These are phyloP conservation scores for Streptanthus diversifolius DNA, from an alignment of 345 rosid genomes.

Conservation along the genomic window DNA sequence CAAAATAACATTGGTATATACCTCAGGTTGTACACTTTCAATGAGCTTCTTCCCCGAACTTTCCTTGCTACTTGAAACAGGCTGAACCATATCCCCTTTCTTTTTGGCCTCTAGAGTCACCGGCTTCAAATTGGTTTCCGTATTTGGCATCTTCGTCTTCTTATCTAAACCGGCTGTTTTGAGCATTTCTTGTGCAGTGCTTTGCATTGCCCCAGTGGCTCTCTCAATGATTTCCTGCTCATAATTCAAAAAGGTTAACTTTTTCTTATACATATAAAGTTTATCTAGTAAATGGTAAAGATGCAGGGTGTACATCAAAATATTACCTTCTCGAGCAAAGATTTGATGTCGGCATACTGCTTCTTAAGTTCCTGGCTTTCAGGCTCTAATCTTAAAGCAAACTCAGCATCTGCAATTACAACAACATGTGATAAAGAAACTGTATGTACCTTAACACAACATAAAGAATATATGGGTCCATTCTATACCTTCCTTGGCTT, in stretches of 20 bases:
- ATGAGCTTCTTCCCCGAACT: slow-evolving; percentile 35
- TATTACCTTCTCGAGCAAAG: slow-evolving; percentile 65
- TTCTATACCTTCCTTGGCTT: slow-evolving; percentile 63
- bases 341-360: slow-evolving; percentile 66
- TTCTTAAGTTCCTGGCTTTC: slow-evolving; percentile 79
- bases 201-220: slow-evolving; percentile 53
- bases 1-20: slow-evolving; percentile 18
- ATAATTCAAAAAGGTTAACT: background rate
- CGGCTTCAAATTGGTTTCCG: slow-evolving; percentile 10
- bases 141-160: slow-evolving; percentile 16
- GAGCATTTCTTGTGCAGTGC: slow-evolving; percentile 42
- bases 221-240: slow-evolving; percentile 60
- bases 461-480: background rate
- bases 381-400: slow-evolving; percentile 83
- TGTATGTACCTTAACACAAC: background rate
- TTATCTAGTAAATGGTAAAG: background rate
- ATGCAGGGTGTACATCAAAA: background rate
- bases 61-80: slow-evolving; percentile 36
- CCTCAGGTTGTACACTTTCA: slow-evolving; percentile 48
- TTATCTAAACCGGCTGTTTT: slow-evolving; percentile 42
- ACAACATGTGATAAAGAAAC: background rate
- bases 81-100: slow-evolving; percentile 29
- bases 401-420: slow-evolving; percentile 71
- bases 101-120: slow-evolving; percentile 13
- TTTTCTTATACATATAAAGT: background rate